Percentiles rank a stretch among this genome's conserved stretches.
Evolutionary conservation across 2,329 filamentous ascomycete genomes (phyloP).

Genomic region (Sporothrix mexicana): DNA sequence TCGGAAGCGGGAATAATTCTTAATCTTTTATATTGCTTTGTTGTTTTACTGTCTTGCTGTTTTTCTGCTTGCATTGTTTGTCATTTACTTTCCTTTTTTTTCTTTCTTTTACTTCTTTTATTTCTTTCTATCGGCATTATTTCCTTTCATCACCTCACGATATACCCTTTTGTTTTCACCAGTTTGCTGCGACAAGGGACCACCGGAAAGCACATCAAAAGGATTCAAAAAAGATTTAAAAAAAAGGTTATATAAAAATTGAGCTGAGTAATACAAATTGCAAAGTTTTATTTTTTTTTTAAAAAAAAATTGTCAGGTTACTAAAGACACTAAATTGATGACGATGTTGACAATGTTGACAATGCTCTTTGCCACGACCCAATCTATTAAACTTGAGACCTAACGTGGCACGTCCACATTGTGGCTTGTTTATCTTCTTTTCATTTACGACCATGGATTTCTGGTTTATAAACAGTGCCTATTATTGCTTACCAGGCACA

Average conservation of each 20-base stretch:
- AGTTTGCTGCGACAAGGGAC: constrained; percentile 6
- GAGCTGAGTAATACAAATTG: no score
- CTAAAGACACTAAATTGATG: not conserved
- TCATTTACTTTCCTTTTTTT: not conserved
- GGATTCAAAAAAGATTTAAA: not conserved
- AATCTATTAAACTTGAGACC: constrained; percentile 6
- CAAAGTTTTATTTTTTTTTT: no score
- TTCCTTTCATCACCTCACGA: not conserved
- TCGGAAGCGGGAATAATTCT: constrained; percentile 29
- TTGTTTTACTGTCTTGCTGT: not conserved
- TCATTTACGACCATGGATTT: not conserved
- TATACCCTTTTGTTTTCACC: constrained; percentile 9
- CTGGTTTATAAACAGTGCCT: not conserved
- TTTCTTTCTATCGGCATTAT: not conserved
- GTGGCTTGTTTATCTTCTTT: not conserved
- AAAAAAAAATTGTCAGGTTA: not conserved
- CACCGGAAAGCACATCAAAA: constrained; percentile 3
- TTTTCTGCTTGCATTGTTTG: not conserved
- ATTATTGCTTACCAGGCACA: not conserved
- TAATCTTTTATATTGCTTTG: constrained; percentile 28
- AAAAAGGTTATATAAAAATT: not conserved
- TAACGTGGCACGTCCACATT: not conserved
- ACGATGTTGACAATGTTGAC: not conserved
- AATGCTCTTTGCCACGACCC: not conserved
- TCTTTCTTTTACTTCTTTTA: not conserved